Conservation (phyloP, 169 alveolate species). For the Cystoisospora suis region DNA sequence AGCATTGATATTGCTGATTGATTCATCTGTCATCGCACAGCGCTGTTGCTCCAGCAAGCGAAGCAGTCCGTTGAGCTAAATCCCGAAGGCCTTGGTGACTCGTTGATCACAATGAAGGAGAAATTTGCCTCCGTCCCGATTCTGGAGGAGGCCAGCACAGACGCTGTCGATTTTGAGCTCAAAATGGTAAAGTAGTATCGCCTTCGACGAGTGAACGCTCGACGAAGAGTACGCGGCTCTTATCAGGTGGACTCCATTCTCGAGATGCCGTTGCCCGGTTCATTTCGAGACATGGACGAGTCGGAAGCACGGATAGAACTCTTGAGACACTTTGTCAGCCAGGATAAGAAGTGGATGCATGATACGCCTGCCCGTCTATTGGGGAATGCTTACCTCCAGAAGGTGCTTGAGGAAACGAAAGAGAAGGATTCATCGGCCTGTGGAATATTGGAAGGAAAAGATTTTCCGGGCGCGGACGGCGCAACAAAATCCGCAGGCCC, state of each 20-base stretch:
- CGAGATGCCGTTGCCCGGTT: neutral
- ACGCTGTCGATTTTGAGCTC: neutral
- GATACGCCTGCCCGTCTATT: neutral
- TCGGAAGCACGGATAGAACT: neutral
- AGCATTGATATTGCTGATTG: neutral
- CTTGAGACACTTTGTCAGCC: neutral
- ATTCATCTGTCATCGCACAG: neutral
- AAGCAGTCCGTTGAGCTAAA: neutral
- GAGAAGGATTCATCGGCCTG: no score
- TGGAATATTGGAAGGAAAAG: no score
- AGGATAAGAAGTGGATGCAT: neutral
- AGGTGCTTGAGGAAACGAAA: neutral
- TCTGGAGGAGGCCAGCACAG: neutral
- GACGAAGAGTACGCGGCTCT: neutral
- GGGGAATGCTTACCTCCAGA: constrained; percentile 17
- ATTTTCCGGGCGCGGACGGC: no score
- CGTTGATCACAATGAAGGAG: neutral
- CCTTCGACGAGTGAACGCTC: neutral
- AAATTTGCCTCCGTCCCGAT: neutral
- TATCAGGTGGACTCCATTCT: neutral
- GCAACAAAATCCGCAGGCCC: no score
- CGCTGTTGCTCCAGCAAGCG: constrained; percentile 1
- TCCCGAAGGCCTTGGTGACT: neutral
- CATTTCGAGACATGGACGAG: neutral
- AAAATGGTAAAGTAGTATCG: neutral